Percentiles rank a stretch among this genome's conserved stretches.
Conservation (phyloP, 2,329 filamentous ascomycete species). For the Verticillium klebahnii region DNA sequence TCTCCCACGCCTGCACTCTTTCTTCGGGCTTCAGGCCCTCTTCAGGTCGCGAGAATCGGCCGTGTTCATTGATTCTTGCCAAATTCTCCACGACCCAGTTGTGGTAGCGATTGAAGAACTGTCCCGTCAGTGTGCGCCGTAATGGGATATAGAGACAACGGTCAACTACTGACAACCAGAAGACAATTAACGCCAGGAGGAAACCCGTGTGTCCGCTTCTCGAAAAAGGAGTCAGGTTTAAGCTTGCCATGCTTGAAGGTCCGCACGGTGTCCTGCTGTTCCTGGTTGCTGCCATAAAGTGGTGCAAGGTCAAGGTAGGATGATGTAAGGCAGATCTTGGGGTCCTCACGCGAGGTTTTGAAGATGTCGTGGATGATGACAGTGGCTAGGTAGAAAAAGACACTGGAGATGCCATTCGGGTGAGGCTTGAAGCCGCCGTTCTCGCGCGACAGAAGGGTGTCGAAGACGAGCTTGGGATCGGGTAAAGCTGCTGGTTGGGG, state of each 20-base stretch:
- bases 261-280: conserved; percentile 44
- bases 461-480: conserved; percentile 7
- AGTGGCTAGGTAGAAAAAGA: conserved; percentile 70
- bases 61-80: conserved; percentile 34
- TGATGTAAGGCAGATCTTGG: conserved; percentile 27
- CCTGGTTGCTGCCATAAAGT: conserved; percentile 47
- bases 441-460: conserved; percentile 27
- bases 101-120: conserved; percentile 36
- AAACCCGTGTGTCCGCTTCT: conserved; percentile 43
- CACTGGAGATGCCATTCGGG: conserved; percentile 67
- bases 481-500: background rate
- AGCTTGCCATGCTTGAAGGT: conserved; percentile 44
- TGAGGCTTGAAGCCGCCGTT: conserved; percentile 52
- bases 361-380: conserved; percentile 57
- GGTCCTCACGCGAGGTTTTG: conserved; percentile 22
- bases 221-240: conserved; percentile 50
- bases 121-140: background rate
- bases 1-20: conserved; percentile 28
- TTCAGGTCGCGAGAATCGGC: conserved; percentile 23
- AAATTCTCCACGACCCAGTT: conserved; percentile 14
- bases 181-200: conserved; percentile 48
- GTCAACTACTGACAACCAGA: conserved; percentile 32
- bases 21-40: background rate
- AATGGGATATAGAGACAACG: background rate
- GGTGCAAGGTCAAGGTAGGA: conserved; percentile 44